Base-by-base conservation (phyloP, 805 yeast species). In the Ogataea corticis region DNA sequence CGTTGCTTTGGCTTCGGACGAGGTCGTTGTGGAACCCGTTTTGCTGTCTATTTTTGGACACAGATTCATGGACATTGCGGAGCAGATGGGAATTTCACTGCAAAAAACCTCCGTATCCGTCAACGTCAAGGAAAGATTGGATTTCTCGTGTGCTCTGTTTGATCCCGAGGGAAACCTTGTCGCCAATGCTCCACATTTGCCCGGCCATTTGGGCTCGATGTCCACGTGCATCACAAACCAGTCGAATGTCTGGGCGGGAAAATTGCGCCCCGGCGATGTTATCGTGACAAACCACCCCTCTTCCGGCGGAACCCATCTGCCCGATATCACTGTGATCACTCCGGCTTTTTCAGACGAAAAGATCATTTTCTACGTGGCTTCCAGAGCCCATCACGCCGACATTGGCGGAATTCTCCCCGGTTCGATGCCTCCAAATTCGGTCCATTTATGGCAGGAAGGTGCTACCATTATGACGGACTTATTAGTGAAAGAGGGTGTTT, bases 351-450 rank as follows among this genome's bases (percentile, higher is more conserved):
- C 77, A 13, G 70, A 71, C 36, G 75, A 71, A 4, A 65, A 69
- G 43, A 74, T 87, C 19, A 77, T 88, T 23, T 91, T 90, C 62
- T 91, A 87, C 73, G 89, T 88, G 9, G 97, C 97, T 1, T 83
- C 96, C 0, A 74, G 97, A 52, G 97, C 96, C 2, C 97, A 91
- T 66, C 97, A 91, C 68, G 90, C 96, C 6, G 97, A 91, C 65
- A 90, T 91, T 58, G 97, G 97, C 15, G 94, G 96, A n/a, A 79
- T 84, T 46, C 68, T 88, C 19, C 96, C 97, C 1, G 97, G 97
- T 1, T 85, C 95, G 0, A 88, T 91, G 88, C 97, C 97, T 9
- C 96, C 97, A 9, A 82, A 85, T 59, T 87, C 96, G 2, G 87
- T 83, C 57, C 80, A 82, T 46, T 68, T 91, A 29, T 84, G 80